Conservation (phyloP, 1,284 basidiomycete species). For the Boletus putidus region DNA sequence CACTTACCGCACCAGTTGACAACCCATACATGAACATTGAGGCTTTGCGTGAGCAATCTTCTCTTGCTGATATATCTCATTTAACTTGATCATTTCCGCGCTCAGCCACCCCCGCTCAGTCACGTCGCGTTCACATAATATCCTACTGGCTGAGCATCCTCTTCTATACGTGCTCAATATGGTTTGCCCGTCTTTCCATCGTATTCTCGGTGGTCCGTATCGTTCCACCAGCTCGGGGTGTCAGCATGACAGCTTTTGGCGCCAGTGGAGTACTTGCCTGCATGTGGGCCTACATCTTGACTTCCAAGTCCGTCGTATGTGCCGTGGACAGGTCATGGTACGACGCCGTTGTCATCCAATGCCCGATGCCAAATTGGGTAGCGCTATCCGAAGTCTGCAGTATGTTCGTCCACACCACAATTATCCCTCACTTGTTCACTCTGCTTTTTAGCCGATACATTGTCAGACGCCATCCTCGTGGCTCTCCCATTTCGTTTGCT, state of each 20-base stretch:
- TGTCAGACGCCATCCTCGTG: conserved; percentile 32
- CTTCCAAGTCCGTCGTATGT: conserved; percentile 25
- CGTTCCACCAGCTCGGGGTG: conserved; percentile 24
- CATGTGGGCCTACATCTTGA: conserved; percentile 28
- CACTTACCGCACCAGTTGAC: conserved; percentile 20
- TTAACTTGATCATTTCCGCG: neutral
- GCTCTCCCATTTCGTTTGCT: conserved; percentile 28
- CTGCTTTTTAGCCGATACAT: conserved; percentile 22
- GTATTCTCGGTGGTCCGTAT: conserved; percentile 31
- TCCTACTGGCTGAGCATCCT: conserved; percentile 27
- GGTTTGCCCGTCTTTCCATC: conserved; percentile 38
- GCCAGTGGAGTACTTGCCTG: conserved; percentile 10
- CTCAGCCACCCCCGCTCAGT: conserved; percentile 18
- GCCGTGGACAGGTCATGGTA: conserved; percentile 27
- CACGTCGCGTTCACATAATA: conserved; percentile 24
- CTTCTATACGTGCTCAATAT: conserved; percentile 30
- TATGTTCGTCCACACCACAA: conserved; percentile 5
- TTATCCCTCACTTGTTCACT: neutral
- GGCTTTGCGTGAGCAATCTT: conserved; percentile 18
- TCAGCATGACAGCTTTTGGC: neutral
- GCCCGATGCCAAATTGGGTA: conserved; percentile 25
- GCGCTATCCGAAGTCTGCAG: conserved; percentile 30
- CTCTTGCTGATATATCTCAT: neutral
- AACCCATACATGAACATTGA: conserved; percentile 10
- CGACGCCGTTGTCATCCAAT: neutral